Conservation (phyloP, 805 yeast genomes). For the Phaffomyces thermotolerans region DNA sequence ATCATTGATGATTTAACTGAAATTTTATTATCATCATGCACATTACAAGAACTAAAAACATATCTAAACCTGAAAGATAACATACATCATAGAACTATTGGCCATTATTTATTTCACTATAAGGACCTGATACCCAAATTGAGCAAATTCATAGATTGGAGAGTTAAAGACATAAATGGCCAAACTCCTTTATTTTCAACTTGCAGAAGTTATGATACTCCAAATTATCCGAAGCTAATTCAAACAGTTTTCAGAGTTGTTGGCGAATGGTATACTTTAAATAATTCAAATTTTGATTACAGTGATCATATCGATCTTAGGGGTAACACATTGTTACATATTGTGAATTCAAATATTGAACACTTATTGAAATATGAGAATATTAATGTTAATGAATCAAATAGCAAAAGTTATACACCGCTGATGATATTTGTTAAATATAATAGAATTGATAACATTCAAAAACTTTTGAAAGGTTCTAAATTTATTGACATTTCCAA, state of each 20-base stretch:
- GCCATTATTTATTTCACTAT: slow-evolving; percentile 65
- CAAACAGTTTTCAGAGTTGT: slow-evolving; percentile 38
- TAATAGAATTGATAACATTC: slow-evolving; percentile 54
- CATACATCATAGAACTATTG: slow-evolving; percentile 48
- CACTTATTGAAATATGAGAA: slow-evolving; percentile 30
- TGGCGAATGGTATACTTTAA: slow-evolving; percentile 32
- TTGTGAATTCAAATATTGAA: slow-evolving; percentile 45
- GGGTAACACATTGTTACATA: slow-evolving; percentile 75
- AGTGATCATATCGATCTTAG: slow-evolving; percentile 62
- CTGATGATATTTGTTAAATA: slow-evolving; percentile 64
- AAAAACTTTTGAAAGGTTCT: slow-evolving; percentile 39
- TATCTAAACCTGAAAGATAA: slow-evolving; percentile 48
- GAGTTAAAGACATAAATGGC: slow-evolving; percentile 48
- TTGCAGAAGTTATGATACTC: slow-evolving; percentile 75
- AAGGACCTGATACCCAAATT: slow-evolving; percentile 41
- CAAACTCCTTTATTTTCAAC: slow-evolving; percentile 76
- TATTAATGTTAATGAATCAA: slow-evolving; percentile 52
- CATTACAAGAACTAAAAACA: slow-evolving; percentile 35
- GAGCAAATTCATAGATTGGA: slow-evolving; percentile 67
- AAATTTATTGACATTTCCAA: slow-evolving; percentile 37
- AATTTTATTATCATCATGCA: slow-evolving; percentile 35
- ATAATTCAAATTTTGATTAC: slow-evolving; percentile 32
- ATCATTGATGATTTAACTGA: slow-evolving; percentile 41
- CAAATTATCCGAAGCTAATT: slow-evolving; percentile 47
- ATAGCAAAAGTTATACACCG: slow-evolving; percentile 57